Conservation (phyloP, 108 stramenopile species). For the Schizochytrium sp. region DNA sequence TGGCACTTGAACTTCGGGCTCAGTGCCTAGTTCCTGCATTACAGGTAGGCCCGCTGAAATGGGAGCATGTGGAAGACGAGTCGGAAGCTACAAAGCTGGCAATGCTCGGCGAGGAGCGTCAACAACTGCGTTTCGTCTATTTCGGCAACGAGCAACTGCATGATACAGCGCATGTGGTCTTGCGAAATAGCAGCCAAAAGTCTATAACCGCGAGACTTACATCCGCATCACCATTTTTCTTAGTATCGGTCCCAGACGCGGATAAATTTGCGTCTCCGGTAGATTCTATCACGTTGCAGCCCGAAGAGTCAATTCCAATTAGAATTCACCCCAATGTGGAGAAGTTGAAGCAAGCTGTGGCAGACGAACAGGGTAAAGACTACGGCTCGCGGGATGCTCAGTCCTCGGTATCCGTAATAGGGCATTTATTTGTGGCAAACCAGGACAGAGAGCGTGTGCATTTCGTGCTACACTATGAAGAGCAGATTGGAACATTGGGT, state of each 20-base stretch:
- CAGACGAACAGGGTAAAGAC: background rate
- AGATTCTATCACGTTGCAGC: background rate
- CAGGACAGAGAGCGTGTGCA: background rate
- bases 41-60: background rate
- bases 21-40: background rate
- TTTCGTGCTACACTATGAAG: background rate
- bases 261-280: constrained; percentile 2
- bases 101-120: background rate
- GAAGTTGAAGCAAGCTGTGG: background rate
- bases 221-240: constrained; percentile 1
- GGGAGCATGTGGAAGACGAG: background rate
- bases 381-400: background rate
- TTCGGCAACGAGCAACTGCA: background rate
- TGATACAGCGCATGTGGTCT: background rate
- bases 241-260: background rate
- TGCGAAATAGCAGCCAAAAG: background rate
- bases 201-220: background rate
- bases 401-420: background rate
- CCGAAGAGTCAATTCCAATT: background rate
- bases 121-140: background rate
- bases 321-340: background rate
- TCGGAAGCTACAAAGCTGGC: background rate
- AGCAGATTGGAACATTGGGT: background rate
- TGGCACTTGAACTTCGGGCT: background rate
- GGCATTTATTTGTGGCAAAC: background rate